Evolutionary conservation across 805 yeast genomes (phyloP), one percentile per base, ranked within the genome.

Genomic region (Hanseniaspora osmophila): DNA sequence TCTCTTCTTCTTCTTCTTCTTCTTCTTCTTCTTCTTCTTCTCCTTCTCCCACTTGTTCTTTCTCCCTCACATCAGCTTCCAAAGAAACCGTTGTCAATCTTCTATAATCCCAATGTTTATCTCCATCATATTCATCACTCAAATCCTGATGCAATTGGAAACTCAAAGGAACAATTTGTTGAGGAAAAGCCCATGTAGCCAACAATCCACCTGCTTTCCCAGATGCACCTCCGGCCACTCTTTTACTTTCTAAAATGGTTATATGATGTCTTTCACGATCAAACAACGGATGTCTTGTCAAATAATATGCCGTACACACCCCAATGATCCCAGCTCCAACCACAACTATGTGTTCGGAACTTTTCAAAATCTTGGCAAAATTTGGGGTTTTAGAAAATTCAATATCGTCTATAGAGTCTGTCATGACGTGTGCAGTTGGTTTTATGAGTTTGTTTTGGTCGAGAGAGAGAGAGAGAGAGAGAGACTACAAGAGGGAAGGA

Each of bases 271-370:
- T 79, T 30, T 69, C 66, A 0, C 84, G 76, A 54, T 82, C 80
- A 61, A 78, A 90, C 46, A 73, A 71, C 2, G 94, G 90, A 61
- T 90, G 97, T 47, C 74, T 73, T 1, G 92, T 83, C 37, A 92
- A 62, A 56, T 80, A 90, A 63, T 84, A 92, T 1, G 97, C 96
- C 1, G 92, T 84, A 59, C 95, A 85, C 7, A 86, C 95, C 35
- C 98, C 98, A 35, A 90, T 83, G 54, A 90, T 90, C 18, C 98
- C 98, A 0, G 95, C 97, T 19, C 95, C 95, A 19, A 85, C 92
- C 40, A 86, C 80, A 49, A 84, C 73, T 47, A 84, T 84, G 58
- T 84, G 94, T 33, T 78, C 73, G 56, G 83, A 84, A 19, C 77
- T 81, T 50, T 73, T 64, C 1, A 46, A 16, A 13, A 46, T 46